Conservation (phyloP, 441 rosid species). For the Euphorbia celastroides region DNA sequence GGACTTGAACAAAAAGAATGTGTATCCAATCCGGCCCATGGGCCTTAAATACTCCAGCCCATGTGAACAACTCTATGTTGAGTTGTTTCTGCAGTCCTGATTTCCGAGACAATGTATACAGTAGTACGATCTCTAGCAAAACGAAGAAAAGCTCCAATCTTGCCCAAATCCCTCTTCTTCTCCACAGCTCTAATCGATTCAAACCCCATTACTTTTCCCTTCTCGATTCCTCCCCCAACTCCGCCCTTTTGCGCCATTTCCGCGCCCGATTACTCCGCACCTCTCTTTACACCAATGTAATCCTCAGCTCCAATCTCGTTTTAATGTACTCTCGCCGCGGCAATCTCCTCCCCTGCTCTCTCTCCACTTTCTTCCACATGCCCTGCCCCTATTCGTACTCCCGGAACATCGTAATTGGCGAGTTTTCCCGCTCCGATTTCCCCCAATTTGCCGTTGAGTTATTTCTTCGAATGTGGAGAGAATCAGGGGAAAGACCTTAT, state of each 20-base stretch:
- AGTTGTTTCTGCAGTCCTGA: too few species aligned
- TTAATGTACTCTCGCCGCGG: conserved; percentile 39
- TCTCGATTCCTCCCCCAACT: conserved; percentile 37
- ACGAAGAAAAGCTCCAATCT: background rate
- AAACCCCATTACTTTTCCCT: conserved; percentile 35
- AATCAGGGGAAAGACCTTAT: conserved; percentile 31
- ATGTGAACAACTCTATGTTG: too few species aligned
- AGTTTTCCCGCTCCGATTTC: conserved; percentile 41
- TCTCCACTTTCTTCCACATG: conserved; percentile 55
- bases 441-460: conserved; percentile 30
- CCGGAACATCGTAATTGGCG: conserved; percentile 58
- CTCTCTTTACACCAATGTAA: conserved; percentile 35
- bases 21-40: too few species aligned
- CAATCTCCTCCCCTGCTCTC: conserved; percentile 36
- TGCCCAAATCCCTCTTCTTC: conserved; percentile 9
- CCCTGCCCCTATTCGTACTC: conserved; percentile 45
- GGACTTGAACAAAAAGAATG: too few species aligned
- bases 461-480: conserved; percentile 48
- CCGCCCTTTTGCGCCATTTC: conserved; percentile 40
- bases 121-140: background rate
- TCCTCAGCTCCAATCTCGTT: conserved; percentile 49
- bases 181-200: background rate
- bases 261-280: conserved; percentile 55
- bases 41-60: too few species aligned
- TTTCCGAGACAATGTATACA: background rate